Conservation (phyloP, 805 yeast species). For the Myxozyma nipponensis region DNA sequence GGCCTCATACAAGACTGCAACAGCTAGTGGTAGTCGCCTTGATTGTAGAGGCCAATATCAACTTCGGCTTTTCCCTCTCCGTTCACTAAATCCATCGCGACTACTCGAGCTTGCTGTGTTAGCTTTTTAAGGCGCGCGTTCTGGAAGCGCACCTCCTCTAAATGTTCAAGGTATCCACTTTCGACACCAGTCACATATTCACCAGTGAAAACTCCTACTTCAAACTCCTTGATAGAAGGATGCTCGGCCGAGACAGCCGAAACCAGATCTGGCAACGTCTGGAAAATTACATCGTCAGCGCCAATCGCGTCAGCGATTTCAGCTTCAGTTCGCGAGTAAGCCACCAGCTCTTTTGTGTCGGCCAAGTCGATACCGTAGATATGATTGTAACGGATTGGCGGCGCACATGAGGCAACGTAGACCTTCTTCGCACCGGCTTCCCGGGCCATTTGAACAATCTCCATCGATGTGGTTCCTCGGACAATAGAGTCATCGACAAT, state of each 20-base stretch:
- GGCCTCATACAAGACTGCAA: too few species aligned
- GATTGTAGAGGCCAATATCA: conserved; percentile 59
- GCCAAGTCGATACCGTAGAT: conserved; percentile 97
- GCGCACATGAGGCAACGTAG: conserved; percentile 96
- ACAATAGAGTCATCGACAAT: conserved; percentile 96
- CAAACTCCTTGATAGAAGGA: conserved; percentile 57
- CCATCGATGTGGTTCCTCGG: conserved; percentile 95
- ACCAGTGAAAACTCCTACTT: conserved; percentile 96
- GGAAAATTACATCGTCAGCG: conserved; percentile 89
- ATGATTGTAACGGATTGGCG: conserved; percentile 94
- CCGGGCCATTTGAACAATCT: conserved; percentile 95
- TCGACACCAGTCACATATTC: conserved; percentile 91
- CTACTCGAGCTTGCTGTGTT: conserved; percentile 41
- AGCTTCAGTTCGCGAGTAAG: conserved; percentile 68
- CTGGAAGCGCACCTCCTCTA: conserved; percentile 77
- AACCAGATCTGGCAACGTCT: conserved; percentile 74
- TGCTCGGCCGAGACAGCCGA: conserved; percentile 57
- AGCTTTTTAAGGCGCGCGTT: conserved; percentile 41
- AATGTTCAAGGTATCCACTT: conserved; percentile 70
- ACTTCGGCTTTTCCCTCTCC: conserved; percentile 74
- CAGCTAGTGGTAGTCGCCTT: conserved; percentile 57
- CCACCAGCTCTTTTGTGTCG: conserved; percentile 89
- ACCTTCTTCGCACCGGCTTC: conserved; percentile 97
- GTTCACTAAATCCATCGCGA: conserved; percentile 42
- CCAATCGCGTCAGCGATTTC: conserved; percentile 76